Conservation (phyloP, 225 moss, liverwort and hornwort species). For the Neckera pumila region DNA sequence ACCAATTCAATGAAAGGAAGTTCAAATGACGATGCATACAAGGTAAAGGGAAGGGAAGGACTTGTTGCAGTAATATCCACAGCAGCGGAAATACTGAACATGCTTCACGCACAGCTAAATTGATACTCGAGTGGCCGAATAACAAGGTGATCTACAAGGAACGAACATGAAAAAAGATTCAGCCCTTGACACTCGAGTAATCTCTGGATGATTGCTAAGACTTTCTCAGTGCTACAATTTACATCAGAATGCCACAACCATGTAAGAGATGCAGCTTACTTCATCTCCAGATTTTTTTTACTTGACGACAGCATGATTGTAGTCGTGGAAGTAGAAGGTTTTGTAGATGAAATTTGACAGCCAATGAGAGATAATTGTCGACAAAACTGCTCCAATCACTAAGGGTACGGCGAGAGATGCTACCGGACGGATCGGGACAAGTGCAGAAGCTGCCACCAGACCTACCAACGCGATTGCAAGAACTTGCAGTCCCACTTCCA, state of each 20-base stretch:
- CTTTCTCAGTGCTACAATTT: background rate
- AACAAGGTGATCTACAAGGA: background rate
- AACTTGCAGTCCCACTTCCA: constrained; percentile 35
- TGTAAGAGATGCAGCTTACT: background rate
- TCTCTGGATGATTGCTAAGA: background rate
- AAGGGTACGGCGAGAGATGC: constrained; percentile 33
- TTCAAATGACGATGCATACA: background rate
- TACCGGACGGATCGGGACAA: constrained; percentile 13
- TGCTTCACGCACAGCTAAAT: background rate
- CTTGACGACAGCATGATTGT: constrained; percentile 64
- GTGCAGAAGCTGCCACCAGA: constrained; percentile 36
- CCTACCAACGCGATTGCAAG: constrained; percentile 48
- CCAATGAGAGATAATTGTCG: constrained; percentile 31
- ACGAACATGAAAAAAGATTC: background rate
- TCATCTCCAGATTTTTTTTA: background rate
- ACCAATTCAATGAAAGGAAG: background rate
- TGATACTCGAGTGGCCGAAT: background rate
- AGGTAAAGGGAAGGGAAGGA: background rate
- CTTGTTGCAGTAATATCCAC: background rate
- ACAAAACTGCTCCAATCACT: constrained; percentile 27
- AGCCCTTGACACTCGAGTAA: background rate
- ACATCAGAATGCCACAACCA: background rate
- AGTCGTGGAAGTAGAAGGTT: constrained; percentile 64
- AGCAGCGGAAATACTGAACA: background rate
- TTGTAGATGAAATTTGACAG: constrained; percentile 39